These are phyloP conservation scores for Plasmopara muralis DNA, from an alignment of 352 stramenopile genomes.

Conservation along the genomic window DNA sequence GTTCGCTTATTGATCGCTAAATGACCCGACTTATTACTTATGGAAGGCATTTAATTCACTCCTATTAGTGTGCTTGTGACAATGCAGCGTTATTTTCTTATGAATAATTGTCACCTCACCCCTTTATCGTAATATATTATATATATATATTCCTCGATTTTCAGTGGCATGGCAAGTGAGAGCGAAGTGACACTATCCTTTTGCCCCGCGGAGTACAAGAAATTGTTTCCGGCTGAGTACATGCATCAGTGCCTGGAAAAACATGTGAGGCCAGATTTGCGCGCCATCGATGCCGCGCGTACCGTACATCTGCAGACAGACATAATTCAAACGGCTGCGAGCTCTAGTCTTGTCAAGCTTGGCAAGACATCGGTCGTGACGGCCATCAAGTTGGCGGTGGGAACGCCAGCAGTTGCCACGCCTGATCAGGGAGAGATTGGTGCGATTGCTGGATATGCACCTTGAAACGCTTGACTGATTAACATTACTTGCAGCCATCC, in stretches of 20 bases:
- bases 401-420: conserved; percentile 53
- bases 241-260: conserved; percentile 52
- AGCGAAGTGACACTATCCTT: conserved; percentile 39
- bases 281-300: conserved; percentile 37
- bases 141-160: no score
- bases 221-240: conserved; percentile 72
- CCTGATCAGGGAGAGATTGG: conserved; percentile 74
- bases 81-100: no score
- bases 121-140: no score
- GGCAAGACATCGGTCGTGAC: conserved; percentile 67
- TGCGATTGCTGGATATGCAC: conserved; percentile 11
- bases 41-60: no score
- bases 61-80: no score
- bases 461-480: conserved; percentile 3
- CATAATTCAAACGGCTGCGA: conserved; percentile 54
- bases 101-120: no score
- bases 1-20: no score
- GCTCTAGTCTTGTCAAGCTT: conserved; percentile 68
- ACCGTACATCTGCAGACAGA: conserved; percentile 59
- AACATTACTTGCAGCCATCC: conserved; percentile 34
- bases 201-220: conserved; percentile 61
- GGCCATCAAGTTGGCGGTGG: conserved; percentile 68
- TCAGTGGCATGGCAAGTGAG: background rate
- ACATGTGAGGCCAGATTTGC: conserved; percentile 53
- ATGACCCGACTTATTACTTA: no score